Evolutionary conservation across 768 basidiomycete genomes (phyloP).

Genomic region (Hypholoma fasciculare): DNA sequence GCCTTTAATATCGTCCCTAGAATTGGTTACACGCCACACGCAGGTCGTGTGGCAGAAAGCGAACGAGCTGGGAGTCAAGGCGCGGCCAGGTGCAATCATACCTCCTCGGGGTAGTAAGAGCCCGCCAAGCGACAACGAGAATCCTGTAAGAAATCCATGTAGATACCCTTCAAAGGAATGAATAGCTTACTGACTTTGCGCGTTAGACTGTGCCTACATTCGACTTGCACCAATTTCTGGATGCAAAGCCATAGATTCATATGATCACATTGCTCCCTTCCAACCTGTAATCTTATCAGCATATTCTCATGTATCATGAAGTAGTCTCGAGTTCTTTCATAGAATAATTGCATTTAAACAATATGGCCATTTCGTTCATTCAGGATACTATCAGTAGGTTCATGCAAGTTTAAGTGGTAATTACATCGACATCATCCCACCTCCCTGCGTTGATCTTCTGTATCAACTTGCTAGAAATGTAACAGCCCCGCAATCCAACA

Average conservation of each 20-base stretch:
- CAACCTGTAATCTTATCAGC: neutral
- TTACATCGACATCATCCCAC: constrained; percentile 57
- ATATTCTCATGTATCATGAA: neutral
- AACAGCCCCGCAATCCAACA: constrained; percentile 58
- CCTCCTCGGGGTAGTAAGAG: constrained; percentile 34
- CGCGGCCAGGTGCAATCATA: constrained; percentile 47
- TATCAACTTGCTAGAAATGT: constrained; percentile 40
- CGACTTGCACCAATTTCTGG: constrained; percentile 53
- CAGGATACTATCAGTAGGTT: neutral
- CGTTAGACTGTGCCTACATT: constrained; percentile 49
- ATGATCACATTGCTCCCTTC: neutral
- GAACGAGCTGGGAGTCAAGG: constrained; percentile 47
- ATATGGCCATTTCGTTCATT: neutral
- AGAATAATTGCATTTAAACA: too few relatives aligned
- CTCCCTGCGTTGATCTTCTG: constrained; percentile 55
- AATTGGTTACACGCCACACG: constrained; percentile 66
- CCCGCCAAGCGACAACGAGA: constrained; percentile 31
- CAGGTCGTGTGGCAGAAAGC: constrained; percentile 59
- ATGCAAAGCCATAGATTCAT: constrained; percentile 39
- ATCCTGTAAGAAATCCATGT: constrained; percentile 31
- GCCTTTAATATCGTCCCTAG: constrained; percentile 59
- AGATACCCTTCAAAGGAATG: neutral
- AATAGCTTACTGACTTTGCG: constrained; percentile 1
- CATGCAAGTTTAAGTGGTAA: neutral
- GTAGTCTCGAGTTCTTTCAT: too few relatives aligned